Evolutionary conservation across 768 basidiomycete species (phyloP).

Genomic region (Lentinula lateritia): DNA sequence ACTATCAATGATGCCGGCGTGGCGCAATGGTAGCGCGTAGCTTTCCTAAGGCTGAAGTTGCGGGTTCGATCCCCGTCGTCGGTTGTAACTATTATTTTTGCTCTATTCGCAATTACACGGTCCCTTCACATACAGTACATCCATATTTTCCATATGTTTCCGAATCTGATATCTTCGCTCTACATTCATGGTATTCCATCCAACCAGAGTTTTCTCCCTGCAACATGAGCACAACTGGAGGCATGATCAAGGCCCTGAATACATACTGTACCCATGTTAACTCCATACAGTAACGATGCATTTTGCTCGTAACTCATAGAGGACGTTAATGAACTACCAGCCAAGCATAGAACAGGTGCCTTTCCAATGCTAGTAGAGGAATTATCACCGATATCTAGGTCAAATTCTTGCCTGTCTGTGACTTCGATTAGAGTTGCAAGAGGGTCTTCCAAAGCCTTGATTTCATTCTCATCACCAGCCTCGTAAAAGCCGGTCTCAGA

Average conservation of each 20-base stretch:
- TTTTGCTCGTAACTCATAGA: constrained; percentile 6
- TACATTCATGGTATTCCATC: neutral
- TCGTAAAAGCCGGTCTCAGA: neutral
- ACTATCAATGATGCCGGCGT: neutral
- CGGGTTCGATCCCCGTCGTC: constrained; percentile 1
- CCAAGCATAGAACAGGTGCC: constrained; percentile 36
- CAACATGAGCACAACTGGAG: constrained; percentile 32
- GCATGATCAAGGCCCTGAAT: constrained; percentile 20
- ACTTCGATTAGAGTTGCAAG: neutral
- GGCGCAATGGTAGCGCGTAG: neutral
- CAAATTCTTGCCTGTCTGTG: constrained; percentile 24
- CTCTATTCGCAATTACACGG: neutral
- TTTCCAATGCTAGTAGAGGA: constrained; percentile 6
- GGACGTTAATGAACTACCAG: constrained; percentile 15
- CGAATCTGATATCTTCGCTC: no score
- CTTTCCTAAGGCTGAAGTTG: neutral
- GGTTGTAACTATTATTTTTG: neutral
- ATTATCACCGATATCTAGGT: constrained; percentile 10
- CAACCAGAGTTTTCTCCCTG: neutral
- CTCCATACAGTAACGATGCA: neutral
- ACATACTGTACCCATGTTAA: neutral
- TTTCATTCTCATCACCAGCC: neutral
- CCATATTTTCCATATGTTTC: neutral
- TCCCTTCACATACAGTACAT: neutral
- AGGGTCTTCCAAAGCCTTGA: neutral